Evolutionary conservation across 768 basidiomycete species (phyloP).

Genomic region (Boletus rufocinnamomeus): DNA sequence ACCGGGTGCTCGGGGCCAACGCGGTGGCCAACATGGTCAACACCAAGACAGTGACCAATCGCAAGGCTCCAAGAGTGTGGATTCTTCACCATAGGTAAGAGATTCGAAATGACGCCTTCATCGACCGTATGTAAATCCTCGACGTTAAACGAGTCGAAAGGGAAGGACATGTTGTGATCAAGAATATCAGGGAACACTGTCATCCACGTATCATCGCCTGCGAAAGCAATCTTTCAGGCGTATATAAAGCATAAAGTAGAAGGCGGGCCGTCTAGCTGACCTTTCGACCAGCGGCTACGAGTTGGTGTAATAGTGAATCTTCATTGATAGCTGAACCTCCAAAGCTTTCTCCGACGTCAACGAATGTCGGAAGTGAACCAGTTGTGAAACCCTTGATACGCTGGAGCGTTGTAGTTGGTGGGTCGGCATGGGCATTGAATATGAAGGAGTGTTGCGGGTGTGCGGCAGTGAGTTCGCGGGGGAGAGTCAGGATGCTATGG

Average conservation of each 20-base stretch:
- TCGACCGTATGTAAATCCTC: conserved; percentile 98
- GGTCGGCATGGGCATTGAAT: conserved; percentile 89
- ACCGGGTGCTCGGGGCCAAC: conserved; percentile 86
- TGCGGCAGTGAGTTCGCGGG: conserved; percentile 62
- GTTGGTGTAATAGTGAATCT: conserved; percentile 83
- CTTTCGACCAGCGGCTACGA: conserved; percentile 57
- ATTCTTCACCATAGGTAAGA: conserved; percentile 75
- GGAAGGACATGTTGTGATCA: conserved; percentile 67
- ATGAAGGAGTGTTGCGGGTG: conserved; percentile 78
- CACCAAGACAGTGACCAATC: conserved; percentile 91
- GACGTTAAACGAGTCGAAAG: conserved; percentile 97
- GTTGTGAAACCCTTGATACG: conserved; percentile 95
- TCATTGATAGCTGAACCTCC: conserved; percentile 84
- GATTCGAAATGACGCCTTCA: conserved; percentile 79
- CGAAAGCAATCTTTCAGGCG: conserved; percentile 68
- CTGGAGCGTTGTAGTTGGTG: conserved; percentile 93
- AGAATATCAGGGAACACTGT: conserved; percentile 82
- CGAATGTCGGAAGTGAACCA: conserved; percentile 92
- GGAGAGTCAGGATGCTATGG: conserved; percentile 82
- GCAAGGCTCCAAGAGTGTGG: conserved; percentile 76
- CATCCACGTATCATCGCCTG: conserved; percentile 98
- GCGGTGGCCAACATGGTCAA: conserved; percentile 95
- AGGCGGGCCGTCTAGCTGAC: conserved; percentile 37
- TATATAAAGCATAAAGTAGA: conserved; percentile 3
- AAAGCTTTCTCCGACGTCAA: conserved; percentile 93